Percentiles rank a stretch among this genome's conserved stretches.
Conservation (phyloP, 805 yeast species). For the Candida nitratophila region DNA sequence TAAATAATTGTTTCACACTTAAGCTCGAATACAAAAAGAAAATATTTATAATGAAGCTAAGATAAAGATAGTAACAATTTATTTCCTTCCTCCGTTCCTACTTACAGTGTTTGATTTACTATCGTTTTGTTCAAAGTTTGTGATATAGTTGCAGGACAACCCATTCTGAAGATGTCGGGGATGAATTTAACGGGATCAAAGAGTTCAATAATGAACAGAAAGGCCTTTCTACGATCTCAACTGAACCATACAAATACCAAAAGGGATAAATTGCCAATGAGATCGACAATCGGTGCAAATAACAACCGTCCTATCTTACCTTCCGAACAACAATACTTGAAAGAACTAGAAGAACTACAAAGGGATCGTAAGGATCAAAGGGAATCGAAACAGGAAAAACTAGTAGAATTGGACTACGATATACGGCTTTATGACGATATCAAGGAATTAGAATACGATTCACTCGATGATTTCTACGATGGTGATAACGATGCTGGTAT, state of each 20-base stretch:
- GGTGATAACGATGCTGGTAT: background rate
- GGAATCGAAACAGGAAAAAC: constrained; percentile 1
- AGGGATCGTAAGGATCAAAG: background rate
- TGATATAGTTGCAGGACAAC: no score
- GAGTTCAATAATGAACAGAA: constrained; percentile 1
- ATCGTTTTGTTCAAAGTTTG: no score
- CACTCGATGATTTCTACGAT: constrained; percentile 6
- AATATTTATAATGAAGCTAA: no score
- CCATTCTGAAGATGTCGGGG: background rate
- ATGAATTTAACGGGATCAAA: constrained; percentile 1
- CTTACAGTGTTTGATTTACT: no score
- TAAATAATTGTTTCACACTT: no score
- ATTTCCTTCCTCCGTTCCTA: no score
- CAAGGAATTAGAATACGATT: constrained; percentile 8
- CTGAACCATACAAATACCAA: background rate
- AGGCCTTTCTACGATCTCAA: background rate
- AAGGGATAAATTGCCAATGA: background rate
- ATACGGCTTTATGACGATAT: constrained; percentile 9
- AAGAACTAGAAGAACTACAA: background rate
- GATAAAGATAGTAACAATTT: no score
- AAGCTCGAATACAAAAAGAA: no score
- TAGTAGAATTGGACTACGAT: constrained; percentile 7
- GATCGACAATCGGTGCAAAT: background rate
- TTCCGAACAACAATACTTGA: background rate
- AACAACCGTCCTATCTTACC: background rate